Evolutionary conservation across 805 yeast genomes (phyloP), one percentile per base, ranked within the genome.

Genomic region (Wickerhamomyces pijperi): DNA sequence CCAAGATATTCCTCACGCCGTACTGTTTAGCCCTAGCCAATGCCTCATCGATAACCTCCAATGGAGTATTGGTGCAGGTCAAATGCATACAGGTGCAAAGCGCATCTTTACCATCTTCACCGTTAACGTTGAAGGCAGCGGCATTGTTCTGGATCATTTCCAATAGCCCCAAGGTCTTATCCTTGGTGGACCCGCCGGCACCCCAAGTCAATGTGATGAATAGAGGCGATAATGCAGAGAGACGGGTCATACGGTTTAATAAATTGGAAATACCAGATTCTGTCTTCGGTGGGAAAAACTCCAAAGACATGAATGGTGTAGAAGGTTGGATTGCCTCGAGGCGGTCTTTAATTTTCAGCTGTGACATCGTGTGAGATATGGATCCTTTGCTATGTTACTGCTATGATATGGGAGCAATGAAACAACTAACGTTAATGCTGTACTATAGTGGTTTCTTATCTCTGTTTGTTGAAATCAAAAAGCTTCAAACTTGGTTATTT

Each of bases 121-220:
- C n/a, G 3, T 81, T 80, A 42, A 88, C 67, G 36, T 79, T 85
- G 23, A 21, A 13, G 4, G 7, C 29, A 25, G 7, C 13, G 29
- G 29, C 12, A 12, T 8, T 25, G 35, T 70, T 63, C 51, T 82
- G 85, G 49, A 94, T 81, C 3, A 83, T 70, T 19, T 74, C 65
- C 1, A 96, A 95, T 42, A 92, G 66, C 34, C 84, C 90, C 42
- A 92, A 59, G 0, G 96, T 84, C 63, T 86, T 87, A 36, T 75
- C 81, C 36, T 90, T 76, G 9, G 97, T 86, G 5, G 94, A 78
- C 3, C 98, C 98, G 32, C 97, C 97, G 5, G 98, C 97, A 28
- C 97, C 98, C 97, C 97, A 92, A 0, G 99, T 92, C 13, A 92
- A 82, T 3, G 95, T 85, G 39, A 90, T 79, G 56, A 92, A 94